Evolutionary conservation across 2,329 filamentous ascomycete genomes (phyloP).

Genomic region (Alternaria arborescens): DNA sequence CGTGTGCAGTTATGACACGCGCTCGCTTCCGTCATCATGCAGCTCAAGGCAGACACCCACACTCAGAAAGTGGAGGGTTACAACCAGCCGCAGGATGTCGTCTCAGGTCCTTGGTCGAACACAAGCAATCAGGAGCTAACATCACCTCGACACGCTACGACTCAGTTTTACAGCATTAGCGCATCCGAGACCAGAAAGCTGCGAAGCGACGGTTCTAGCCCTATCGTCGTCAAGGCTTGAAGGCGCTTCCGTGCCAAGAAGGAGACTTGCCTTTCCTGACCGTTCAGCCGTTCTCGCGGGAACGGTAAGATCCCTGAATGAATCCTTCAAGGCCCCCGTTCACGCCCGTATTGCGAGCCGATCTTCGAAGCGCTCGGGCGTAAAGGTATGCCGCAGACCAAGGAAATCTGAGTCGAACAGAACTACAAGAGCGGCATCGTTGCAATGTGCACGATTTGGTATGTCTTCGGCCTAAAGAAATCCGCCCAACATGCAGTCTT

Average conservation of each 20-base stretch:
- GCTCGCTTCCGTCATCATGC: conserved; percentile 33
- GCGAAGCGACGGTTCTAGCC: conserved; percentile 8
- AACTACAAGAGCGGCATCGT: background rate
- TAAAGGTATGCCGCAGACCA: conserved; percentile 9
- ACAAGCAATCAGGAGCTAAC: conserved; percentile 21
- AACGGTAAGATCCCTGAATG: conserved; percentile 21
- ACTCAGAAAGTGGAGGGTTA: conserved; percentile 12
- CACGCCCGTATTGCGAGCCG: conserved; percentile 11
- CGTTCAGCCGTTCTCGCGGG: conserved; percentile 18
- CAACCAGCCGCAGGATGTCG: conserved; percentile 21
- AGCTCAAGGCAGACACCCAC: conserved; percentile 35
- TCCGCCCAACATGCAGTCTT: background rate
- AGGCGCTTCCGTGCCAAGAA: conserved; percentile 16
- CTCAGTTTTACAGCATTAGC: conserved; percentile 6
- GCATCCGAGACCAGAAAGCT: background rate
- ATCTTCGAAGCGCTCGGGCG: conserved; percentile 19
- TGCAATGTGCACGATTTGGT: background rate
- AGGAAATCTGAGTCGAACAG: background rate
- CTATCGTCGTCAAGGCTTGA: conserved; percentile 10
- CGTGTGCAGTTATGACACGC: conserved; percentile 23
- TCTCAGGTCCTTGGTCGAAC: conserved; percentile 23
- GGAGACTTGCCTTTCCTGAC: conserved; percentile 11
- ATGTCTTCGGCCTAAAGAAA: background rate
- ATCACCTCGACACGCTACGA: conserved; percentile 2
- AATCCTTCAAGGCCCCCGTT: conserved; percentile 18